Percentiles rank a stretch among this genome's conserved stretches.
Evolutionary conservation across 306 rosid genomes (phyloP).

Genomic region (Purshia tridentata): DNA sequence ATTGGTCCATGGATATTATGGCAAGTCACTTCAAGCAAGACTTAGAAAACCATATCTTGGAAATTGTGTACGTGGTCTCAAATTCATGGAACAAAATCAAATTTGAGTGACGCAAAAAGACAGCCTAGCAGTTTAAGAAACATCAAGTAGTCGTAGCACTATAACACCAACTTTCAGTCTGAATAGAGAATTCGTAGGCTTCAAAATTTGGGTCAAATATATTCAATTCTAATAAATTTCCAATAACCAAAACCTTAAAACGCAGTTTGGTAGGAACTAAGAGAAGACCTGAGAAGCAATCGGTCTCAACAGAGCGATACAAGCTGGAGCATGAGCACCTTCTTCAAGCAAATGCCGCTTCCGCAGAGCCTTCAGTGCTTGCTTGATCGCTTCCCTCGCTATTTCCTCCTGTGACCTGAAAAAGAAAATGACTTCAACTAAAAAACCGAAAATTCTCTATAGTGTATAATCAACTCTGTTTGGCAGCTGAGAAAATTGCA

Average conservation of each 20-base stretch:
- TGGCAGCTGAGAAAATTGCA: constrained; percentile 23
- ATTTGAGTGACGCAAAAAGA: too few relatives aligned
- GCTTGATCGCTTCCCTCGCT: constrained; percentile 63
- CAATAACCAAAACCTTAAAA: constrained; percentile 17
- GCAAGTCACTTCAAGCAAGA: too few relatives aligned
- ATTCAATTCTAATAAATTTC: not conserved
- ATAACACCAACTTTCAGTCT: too few relatives aligned
- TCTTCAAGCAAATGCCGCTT: constrained; percentile 91
- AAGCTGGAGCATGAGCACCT: constrained; percentile 93
- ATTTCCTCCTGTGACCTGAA: constrained; percentile 47
- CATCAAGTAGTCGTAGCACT: too few relatives aligned
- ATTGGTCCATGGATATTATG: too few relatives aligned
- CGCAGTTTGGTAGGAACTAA: not conserved
- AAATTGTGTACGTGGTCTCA: too few relatives aligned
- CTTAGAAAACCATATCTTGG: too few relatives aligned
- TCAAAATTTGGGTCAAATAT: not conserved
- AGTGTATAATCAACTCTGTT: constrained; percentile 11
- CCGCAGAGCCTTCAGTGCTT: constrained; percentile 77
- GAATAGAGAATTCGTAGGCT: not conserved
- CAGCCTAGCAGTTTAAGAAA: too few relatives aligned
- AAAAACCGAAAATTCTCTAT: constrained; percentile 7
- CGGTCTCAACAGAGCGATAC: constrained; percentile 73
- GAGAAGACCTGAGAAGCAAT: constrained; percentile 55
- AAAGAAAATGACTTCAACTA: constrained; percentile 23
- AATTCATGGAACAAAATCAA: too few relatives aligned